Evolutionary conservation across 192 early-diverging fungal genomes (phyloP).

Genomic region (Ramicandelaber brevisporus): DNA sequence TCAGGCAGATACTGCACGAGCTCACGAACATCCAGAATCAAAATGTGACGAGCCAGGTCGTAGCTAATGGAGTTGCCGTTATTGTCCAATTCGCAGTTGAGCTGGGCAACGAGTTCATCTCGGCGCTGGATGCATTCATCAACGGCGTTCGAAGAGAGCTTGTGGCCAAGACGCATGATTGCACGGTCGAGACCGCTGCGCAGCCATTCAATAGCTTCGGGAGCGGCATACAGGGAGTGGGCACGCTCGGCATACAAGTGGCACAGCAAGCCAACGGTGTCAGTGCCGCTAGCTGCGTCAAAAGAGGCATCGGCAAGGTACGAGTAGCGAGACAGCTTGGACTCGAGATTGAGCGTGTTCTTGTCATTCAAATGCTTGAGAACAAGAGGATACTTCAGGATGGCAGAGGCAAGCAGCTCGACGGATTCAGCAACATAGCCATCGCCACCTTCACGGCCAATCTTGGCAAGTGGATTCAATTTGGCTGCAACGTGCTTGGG

Average conservation of each 20-base stretch:
- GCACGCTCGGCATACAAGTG: conserved; percentile 48
- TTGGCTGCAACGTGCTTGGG: conserved; percentile 1
- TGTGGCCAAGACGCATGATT: conserved; percentile 7
- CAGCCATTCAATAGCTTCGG: conserved; percentile 28
- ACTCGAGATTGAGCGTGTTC: conserved; percentile 25
- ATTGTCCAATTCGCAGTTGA: conserved; percentile 3
- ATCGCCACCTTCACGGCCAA: conserved; percentile 1
- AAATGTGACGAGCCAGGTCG: conserved; percentile 15
- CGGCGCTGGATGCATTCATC: conserved; percentile 1
- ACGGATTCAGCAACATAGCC: conserved; percentile 15
- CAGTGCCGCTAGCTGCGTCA: conserved; percentile 10
- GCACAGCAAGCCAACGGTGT: conserved; percentile 30
- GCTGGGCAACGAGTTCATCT: conserved; percentile 1
- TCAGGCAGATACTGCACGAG: conserved; percentile 14
- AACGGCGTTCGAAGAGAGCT: not conserved
- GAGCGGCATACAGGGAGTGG: conserved; percentile 60
- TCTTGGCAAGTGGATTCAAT: not conserved
- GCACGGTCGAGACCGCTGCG: conserved; percentile 16
- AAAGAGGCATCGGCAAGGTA: conserved; percentile 20
- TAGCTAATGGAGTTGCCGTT: conserved; percentile 13
- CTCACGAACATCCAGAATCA: conserved; percentile 13
- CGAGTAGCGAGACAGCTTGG: conserved; percentile 18
- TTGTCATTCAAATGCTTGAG: conserved; percentile 36
- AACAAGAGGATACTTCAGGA: conserved; percentile 40
- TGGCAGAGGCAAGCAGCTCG: conserved; percentile 34